Conservation (phyloP, 2,329 filamentous ascomycete species). For the Phialocephala sp. region DNA sequence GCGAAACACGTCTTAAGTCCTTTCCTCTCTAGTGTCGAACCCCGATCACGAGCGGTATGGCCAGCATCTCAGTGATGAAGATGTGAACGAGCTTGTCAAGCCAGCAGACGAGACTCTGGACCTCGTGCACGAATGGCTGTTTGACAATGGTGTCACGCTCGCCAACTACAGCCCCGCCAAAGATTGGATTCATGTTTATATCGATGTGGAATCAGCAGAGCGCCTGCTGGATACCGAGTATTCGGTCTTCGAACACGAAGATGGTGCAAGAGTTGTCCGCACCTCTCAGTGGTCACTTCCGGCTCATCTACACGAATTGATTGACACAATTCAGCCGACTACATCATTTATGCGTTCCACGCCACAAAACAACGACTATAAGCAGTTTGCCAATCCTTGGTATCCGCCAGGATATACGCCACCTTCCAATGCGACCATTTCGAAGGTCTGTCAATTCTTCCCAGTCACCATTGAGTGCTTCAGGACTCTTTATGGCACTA, state of each 20-base stretch:
- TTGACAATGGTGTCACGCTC: slow-evolving; percentile 53
- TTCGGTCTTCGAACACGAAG: slow-evolving; percentile 57
- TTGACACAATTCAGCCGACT: slow-evolving; percentile 65
- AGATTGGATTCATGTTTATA: slow-evolving; percentile 60
- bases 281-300: slow-evolving; percentile 63
- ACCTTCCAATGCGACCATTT: slow-evolving; percentile 19
- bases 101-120: slow-evolving; percentile 57
- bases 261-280: slow-evolving; percentile 57
- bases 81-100: slow-evolving; percentile 59
- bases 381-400: slow-evolving; percentile 20
- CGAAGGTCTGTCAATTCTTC: slow-evolving; percentile 66
- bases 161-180: slow-evolving; percentile 56
- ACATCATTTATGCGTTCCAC: slow-evolving; percentile 59
- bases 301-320: slow-evolving; percentile 58
- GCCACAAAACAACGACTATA: slow-evolving; percentile 16
- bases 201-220: slow-evolving; percentile 58
- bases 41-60: slow-evolving; percentile 60
- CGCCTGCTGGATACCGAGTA: slow-evolving; percentile 59
- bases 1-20: background rate
- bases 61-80: slow-evolving; percentile 55
- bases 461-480: slow-evolving; percentile 35
- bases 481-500: slow-evolving; percentile 32
- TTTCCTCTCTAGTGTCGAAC: slow-evolving; percentile 50
- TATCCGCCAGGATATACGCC: slow-evolving; percentile 18
- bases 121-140: slow-evolving; percentile 61